These are phyloP conservation scores for Amanita polypyramis DNA, from an alignment of 768 basidiomycete species.

Conservation along the genomic window DNA sequence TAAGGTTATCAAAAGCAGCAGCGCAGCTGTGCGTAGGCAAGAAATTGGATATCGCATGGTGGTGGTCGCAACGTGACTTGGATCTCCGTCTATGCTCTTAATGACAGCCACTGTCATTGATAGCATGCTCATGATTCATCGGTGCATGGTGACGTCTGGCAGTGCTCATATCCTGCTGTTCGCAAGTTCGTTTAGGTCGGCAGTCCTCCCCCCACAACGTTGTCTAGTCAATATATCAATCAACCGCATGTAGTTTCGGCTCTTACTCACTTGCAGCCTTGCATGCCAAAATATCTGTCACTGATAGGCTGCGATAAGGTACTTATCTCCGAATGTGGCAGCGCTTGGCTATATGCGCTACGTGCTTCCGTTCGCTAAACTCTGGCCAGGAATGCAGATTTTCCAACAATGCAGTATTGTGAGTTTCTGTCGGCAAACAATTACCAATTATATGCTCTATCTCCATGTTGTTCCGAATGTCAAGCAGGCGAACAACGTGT, in stretches of 20 bases:
- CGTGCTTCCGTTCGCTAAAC: neutral
- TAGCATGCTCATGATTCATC: no score
- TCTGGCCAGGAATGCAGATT: neutral
- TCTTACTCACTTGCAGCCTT: no score
- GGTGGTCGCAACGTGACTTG: neutral
- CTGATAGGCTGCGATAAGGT: neutral
- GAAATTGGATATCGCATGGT: conserved; percentile 3
- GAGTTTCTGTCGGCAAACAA: neutral
- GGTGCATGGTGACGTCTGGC: no score
- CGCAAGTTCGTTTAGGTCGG: no score
- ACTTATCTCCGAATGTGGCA: neutral
- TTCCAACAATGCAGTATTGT: neutral
- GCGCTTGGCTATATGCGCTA: no score
- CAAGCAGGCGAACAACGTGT: no score
- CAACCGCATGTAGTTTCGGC: no score
- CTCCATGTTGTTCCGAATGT: neutral
- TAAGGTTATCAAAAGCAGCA: conserved; percentile 11
- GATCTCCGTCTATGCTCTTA: neutral
- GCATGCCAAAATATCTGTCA: neutral
- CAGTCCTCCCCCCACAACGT: no score
- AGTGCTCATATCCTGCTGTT: no score
- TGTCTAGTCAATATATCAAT: no score
- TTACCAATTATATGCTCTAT: no score
- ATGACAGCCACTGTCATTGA: neutral
- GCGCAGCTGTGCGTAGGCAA: conserved; percentile 11